Base-by-base conservation (phyloP, 2,329 filamentous ascomycete species). In the Berkeleyomyces rouxiae region DNA sequence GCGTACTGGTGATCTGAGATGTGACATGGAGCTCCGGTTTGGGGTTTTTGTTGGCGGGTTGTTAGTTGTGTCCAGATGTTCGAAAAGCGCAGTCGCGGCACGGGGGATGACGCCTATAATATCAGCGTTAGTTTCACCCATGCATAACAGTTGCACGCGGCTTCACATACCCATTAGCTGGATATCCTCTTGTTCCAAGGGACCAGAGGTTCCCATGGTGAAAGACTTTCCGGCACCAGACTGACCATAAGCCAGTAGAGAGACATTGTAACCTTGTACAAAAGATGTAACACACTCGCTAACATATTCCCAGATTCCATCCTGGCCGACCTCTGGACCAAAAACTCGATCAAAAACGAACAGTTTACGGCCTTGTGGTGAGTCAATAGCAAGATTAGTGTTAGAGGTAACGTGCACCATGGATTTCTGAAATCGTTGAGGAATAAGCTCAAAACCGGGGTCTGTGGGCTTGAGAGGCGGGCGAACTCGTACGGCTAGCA, bases 331-430 rank as follows among this genome's bases (percentile, higher is more conserved):
- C 1, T 93, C 86, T 68, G 91, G 84, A 40, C 84, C 81, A 70
- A 99, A 99, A 4, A 99, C 91, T 66, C 90, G 86, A 74, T 99
- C 93, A 71, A 99, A 99, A 23, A 97, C 86, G 71, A 99, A 99
- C 3, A 96, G 79, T 72, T 97, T 97, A 70, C 87, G 87, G 59
- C 92, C 93, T 70, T 96, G 90, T 0, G 90, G 87, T 1, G 91
- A 88, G 70, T 97, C 93, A 68, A 99, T 90, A 33, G 88, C 81
- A 58, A 99, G 77, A 71, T 82, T 95, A 5, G 90, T 96, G 53
- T 87, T 80, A 13, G 90, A 89, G 9, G 86, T 90, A 65, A 92
- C 88, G 67, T 96, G 90, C 66, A 95, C 90, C 78, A 92, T 96
- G 46, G 91, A 86, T 67, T 87, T 84, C 73, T 96, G 92, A 71